These are phyloP conservation scores for Bruguiera sexangula DNA, from an alignment of 345 rosid genomes.

Conservation along the genomic window DNA sequence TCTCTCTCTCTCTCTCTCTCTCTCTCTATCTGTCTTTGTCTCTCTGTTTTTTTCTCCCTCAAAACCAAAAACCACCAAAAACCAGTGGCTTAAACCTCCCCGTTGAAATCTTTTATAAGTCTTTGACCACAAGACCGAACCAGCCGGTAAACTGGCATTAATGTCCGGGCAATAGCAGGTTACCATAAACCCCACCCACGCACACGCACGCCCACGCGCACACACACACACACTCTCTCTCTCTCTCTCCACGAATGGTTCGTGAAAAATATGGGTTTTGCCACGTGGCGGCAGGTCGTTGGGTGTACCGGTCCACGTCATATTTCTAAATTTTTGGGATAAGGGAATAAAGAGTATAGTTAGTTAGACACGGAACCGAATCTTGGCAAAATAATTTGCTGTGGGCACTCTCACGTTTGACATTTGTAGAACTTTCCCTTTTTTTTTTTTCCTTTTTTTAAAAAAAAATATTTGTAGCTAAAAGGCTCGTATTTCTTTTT, in stretches of 20 bases:
- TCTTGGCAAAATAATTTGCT: not conserved
- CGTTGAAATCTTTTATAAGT: not conserved
- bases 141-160: slow-evolving; percentile 21
- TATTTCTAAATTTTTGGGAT: slow-evolving; percentile 23
- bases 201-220: not conserved
- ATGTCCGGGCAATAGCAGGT: slow-evolving; percentile 42
- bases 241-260: slow-evolving; percentile 10
- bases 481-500: too few relatives aligned
- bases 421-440: too few relatives aligned
- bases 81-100: slow-evolving; percentile 58
- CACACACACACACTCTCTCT: slow-evolving; percentile 21
- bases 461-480: too few relatives aligned
- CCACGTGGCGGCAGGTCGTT: slow-evolving; percentile 49
- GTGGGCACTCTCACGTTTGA: not conserved
- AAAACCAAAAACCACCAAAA: slow-evolving; percentile 32
- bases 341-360: not conserved
- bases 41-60: not conserved
- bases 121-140: slow-evolving; percentile 43
- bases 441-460: too few relatives aligned
- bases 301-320: slow-evolving; percentile 26
- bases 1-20: slow-evolving; percentile 7
- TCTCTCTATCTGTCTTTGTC: not conserved
- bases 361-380: not conserved
- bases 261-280: slow-evolving; percentile 20
- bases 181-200: slow-evolving; percentile 18